A percentile compares a stretch with the other conserved stretches of the same genome.
Conservation (phyloP, 164 flowering plant species). For the Protea cynaroides region DNA sequence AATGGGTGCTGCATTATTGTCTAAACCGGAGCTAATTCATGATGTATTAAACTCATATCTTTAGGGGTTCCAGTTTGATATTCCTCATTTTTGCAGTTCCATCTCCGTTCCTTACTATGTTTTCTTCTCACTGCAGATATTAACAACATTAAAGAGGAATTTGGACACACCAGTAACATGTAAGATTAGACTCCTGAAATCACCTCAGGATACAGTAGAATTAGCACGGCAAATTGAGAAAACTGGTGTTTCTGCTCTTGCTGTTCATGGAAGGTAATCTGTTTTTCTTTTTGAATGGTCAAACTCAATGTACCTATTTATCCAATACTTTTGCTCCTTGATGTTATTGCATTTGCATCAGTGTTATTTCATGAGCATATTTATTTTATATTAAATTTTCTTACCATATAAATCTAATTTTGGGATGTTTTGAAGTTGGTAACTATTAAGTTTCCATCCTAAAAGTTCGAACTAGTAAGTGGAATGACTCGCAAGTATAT, state of each 20-base stretch:
- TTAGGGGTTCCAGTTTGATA: neutral
- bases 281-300: neutral
- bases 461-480: no score
- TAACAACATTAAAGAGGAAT: slow-evolving; percentile 83
- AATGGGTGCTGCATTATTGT: slow-evolving; percentile 91
- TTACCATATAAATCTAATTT: no score
- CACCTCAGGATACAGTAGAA: slow-evolving; percentile 72
- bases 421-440: no score
- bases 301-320: neutral
- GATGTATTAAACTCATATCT: slow-evolving; percentile 47
- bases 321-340: neutral
- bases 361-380: no score
- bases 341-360: no score
- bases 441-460: no score
- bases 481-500: no score
- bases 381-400: no score
- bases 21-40: slow-evolving; percentile 86
- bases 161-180: slow-evolving; percentile 73
- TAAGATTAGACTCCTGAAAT: slow-evolving; percentile 80
- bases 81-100: neutral
- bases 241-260: slow-evolving; percentile 89
- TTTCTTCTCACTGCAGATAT: slow-evolving; percentile 44
- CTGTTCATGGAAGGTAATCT: slow-evolving; percentile 90
- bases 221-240: slow-evolving; percentile 78
- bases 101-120: neutral